Evolutionary conservation across 441 rosid species (phyloP).

Genomic region (Jatropha multifida): DNA sequence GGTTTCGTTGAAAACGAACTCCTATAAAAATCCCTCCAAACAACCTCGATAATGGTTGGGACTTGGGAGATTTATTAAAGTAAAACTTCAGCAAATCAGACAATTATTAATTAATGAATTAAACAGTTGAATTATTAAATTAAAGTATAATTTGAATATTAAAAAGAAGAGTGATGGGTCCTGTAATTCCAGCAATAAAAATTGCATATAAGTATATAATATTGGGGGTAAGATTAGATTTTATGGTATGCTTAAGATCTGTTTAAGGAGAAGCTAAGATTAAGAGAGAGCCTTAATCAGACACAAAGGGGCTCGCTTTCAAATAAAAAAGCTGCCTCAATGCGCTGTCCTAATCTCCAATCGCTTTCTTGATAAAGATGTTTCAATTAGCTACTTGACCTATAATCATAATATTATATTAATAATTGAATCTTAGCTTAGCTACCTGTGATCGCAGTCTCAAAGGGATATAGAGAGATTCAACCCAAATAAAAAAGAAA

Average conservation of each 20-base stretch:
- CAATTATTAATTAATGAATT: background rate
- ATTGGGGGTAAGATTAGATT: background rate
- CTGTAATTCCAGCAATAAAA: background rate
- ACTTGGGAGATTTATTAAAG: background rate
- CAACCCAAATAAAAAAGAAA: too few species aligned
- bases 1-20: constrained; percentile 29
- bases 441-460: background rate
- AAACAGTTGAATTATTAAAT: background rate
- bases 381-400: background rate
- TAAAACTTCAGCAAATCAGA: background rate
- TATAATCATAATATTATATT: background rate
- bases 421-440: background rate
- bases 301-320: background rate
- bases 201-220: too few species aligned
- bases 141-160: background rate
- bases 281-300: background rate
- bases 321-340: constrained; percentile 1
- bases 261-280: background rate
- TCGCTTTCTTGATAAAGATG: constrained; percentile 12
- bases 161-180: background rate
- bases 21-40: constrained; percentile 23
- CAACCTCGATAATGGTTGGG: constrained; percentile 24
- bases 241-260: background rate
- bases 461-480: too few species aligned
- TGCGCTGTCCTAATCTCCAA: constrained; percentile 11